Evolutionary conservation across 306 rosid genomes (phyloP).

Genomic region (Begonia loranthoides): DNA sequence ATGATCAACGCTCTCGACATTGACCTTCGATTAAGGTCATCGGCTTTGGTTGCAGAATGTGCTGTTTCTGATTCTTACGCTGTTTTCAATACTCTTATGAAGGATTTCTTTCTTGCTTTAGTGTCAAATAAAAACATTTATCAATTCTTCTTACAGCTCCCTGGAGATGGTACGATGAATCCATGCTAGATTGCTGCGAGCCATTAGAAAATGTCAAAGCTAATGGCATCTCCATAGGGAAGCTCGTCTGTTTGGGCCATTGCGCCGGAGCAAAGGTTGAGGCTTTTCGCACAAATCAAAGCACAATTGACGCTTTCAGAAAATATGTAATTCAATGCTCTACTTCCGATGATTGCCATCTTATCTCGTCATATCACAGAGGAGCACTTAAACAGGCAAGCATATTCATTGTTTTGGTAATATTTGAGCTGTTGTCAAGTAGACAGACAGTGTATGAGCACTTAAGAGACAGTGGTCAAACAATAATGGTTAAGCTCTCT

Average conservation of each 20-base stretch:
- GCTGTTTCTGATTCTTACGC: too few species aligned
- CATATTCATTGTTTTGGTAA: background rate
- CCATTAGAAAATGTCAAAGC: slow-evolving; percentile 69
- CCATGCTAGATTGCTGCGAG: slow-evolving; percentile 94
- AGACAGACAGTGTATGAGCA: too few species aligned
- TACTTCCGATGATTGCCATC: slow-evolving; percentile 57
- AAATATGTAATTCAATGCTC: slow-evolving; percentile 49
- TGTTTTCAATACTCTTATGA: too few species aligned
- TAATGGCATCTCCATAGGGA: slow-evolving; percentile 81
- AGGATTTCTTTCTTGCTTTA: too few species aligned
- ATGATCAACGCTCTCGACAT: too few species aligned
- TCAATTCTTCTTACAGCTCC: slow-evolving; percentile 33
- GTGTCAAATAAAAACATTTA: too few species aligned
- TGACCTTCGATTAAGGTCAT: too few species aligned
- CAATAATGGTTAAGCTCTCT: too few species aligned
- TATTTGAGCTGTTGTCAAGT: too few species aligned
- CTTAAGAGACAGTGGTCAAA: too few species aligned
- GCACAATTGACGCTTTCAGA: slow-evolving; percentile 52
- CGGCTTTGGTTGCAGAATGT: too few species aligned
- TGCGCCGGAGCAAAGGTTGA: slow-evolving; percentile 97
- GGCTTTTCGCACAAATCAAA: slow-evolving; percentile 58
- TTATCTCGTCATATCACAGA: slow-evolving; percentile 77
- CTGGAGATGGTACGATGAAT: slow-evolving; percentile 99
- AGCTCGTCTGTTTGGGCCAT: slow-evolving; percentile 76
- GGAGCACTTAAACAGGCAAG: slow-evolving; percentile 62